Evolutionary conservation across 257 asterid genomes (phyloP).

Genomic region (Jasminum sambac): DNA sequence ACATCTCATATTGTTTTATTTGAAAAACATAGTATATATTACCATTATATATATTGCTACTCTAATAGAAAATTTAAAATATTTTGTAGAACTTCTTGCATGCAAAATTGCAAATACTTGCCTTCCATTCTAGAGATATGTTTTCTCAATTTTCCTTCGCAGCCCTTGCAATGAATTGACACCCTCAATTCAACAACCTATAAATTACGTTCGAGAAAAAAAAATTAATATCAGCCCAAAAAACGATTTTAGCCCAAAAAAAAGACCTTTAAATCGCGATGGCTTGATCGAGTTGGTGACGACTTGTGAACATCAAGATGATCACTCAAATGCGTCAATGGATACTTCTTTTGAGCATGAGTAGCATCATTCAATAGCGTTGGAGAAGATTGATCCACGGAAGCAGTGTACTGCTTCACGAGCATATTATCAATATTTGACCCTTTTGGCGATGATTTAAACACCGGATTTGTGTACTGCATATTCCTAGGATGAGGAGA

Average conservation of each 20-base stretch:
- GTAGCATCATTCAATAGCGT: not conserved
- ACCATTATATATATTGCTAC: not conserved
- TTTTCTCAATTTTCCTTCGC: constrained; percentile 86
- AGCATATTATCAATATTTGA: no score
- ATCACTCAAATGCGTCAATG: constrained; percentile 18
- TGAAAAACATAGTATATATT: not conserved
- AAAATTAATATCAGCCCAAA: not conserved
- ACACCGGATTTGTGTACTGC: not conserved
- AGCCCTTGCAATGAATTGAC: constrained; percentile 94
- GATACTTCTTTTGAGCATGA: no score
- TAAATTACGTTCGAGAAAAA: not conserved
- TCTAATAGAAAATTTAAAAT: no score
- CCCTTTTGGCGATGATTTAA: not conserved
- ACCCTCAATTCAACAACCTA: constrained; percentile 90
- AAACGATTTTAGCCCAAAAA: not conserved
- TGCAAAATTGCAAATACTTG: constrained; percentile 15
- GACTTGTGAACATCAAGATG: constrained; percentile 37
- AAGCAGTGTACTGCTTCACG: not conserved
- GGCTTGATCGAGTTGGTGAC: constrained; percentile 31
- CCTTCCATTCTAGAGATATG: constrained; percentile 94
- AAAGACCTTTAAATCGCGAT: constrained; percentile 32
- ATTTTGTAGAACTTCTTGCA: not conserved
- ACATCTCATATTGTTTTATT: not conserved
- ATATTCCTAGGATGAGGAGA: constrained; percentile 29
- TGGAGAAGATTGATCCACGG: not conserved